Conservation (phyloP, 2,329 filamentous ascomycete genomes). For the Diaporthe ampelina region DNA sequence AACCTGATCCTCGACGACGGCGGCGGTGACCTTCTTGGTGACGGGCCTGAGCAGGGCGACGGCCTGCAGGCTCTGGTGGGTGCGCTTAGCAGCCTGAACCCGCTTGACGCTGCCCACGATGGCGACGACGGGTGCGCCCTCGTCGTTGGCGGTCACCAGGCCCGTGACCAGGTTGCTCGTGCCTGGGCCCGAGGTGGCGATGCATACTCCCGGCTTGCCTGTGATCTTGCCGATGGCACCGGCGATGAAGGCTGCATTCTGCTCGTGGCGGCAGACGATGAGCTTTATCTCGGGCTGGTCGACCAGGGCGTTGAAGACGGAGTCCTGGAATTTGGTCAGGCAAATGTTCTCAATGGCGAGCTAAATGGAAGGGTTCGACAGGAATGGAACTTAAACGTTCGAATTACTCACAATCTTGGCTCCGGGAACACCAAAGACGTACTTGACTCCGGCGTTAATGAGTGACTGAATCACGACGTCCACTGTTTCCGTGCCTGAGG, state of each 20-base stretch:
- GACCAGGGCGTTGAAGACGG: conserved; percentile 60
- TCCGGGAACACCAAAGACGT: conserved; percentile 63
- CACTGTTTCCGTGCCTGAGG: conserved; percentile 46
- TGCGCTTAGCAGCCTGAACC: conserved; percentile 58
- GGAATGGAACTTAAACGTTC: not conserved
- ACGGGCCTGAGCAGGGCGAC: conserved; percentile 59
- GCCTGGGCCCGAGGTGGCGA: conserved; percentile 62
- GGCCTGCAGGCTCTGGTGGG: conserved; percentile 61
- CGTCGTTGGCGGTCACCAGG: conserved; percentile 61
- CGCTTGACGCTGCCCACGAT: conserved; percentile 62
- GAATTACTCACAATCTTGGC: conserved; percentile 53
- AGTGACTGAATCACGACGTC: conserved; percentile 50
- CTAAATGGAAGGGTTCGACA: not conserved
- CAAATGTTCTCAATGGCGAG: not conserved
- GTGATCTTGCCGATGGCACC: conserved; percentile 61
- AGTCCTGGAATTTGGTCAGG: conserved; percentile 48
- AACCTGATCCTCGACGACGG: conserved; percentile 62
- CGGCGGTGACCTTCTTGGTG: conserved; percentile 56
- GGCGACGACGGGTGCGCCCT: conserved; percentile 62
- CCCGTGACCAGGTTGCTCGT: conserved; percentile 62
- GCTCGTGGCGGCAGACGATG: conserved; percentile 62
- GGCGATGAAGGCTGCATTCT: conserved; percentile 65
- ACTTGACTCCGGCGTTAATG: conserved; percentile 56
- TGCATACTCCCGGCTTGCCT: conserved; percentile 59
- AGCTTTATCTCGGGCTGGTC: conserved; percentile 62